Evolutionary conservation across 106 monocot genomes (phyloP), one percentile per base, ranked within the genome.

Genomic region (Acorus calamus): DNA sequence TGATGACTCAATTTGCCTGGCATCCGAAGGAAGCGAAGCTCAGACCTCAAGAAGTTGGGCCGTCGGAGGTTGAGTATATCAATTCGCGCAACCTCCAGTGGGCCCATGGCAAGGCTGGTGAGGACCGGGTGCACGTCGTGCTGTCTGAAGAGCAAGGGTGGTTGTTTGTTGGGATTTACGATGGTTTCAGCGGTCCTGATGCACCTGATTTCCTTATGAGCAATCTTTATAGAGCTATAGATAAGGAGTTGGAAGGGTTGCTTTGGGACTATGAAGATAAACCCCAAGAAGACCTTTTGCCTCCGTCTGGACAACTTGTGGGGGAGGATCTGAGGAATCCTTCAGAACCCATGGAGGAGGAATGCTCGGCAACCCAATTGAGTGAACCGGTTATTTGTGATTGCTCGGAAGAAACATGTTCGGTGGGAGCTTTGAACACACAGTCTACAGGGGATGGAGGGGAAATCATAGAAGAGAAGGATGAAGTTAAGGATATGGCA

Each of bases 61-160:
- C 76, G 8, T 85, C 96, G 52, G 91, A 98, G 10, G 78, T 73
- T 14, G 84, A 88, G 59, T 96, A 87, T 44, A 78, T 65, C 11
- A 76, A 71, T 64, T 76, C 80, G 42, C 69, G 84, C 12, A 82
- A 96, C 57, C 67, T 98, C 67, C 91, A 98, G 64, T 98, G 96
- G 91, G 96, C 96, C 62, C 96, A 98, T 70, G 96, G 96, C 28
- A 98, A 91, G 71, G 96, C 91, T 11, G 96, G 96, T 4, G 96
- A 98, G 66, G 96, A 98, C 61, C 70, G 91, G 66, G 87, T 98
- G 76, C 96, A 98, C 73, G 87, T 98, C 57, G 96, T 98, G 69
- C 73, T 98, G 3, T 98, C 96, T 28, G 91, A 98, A 75, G 96
- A 98, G 59, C 96, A 98, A 69, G 96, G 96, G 7, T 98, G 96